A percentile compares a stretch with the other conserved stretches of the same genome.
Evolutionary conservation across 2,329 filamentous ascomycete species (phyloP).

Genomic region (Aspergillus intermedius): DNA sequence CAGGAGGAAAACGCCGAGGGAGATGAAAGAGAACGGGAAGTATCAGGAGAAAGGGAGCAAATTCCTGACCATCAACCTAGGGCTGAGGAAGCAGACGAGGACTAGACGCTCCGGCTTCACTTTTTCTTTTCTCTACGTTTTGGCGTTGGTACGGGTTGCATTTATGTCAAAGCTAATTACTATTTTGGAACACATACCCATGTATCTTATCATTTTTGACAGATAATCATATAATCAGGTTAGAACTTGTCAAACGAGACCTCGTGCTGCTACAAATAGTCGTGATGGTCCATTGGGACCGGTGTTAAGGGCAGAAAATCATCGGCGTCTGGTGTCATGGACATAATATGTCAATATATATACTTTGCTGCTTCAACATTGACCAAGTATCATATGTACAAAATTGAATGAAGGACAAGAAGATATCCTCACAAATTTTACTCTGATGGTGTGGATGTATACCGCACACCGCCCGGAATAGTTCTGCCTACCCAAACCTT

Average conservation of each 20-base stretch:
- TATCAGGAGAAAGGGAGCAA: slow-evolving; percentile 5
- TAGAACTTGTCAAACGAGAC: too few relatives aligned
- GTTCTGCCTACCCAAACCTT: not conserved
- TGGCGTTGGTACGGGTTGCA: not conserved
- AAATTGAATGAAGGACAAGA: too few relatives aligned
- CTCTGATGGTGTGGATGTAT: not conserved
- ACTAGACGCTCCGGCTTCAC: slow-evolving; percentile 4
- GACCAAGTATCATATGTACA: not conserved
- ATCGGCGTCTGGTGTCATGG: not conserved
- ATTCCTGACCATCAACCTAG: slow-evolving; percentile 4
- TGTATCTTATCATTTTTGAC: too few relatives aligned
- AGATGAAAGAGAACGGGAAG: not conserved
- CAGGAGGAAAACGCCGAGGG: slow-evolving; percentile 10
- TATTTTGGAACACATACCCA: not conserved
- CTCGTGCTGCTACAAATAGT: not conserved
- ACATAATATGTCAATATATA: not conserved
- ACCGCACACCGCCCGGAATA: not conserved
- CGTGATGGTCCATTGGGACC: not conserved
- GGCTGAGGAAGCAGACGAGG: slow-evolving; percentile 13
- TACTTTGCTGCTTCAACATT: not conserved
- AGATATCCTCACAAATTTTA: too few relatives aligned
- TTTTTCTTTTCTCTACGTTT: not conserved
- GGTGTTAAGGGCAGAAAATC: not conserved
- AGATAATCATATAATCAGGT: too few relatives aligned
- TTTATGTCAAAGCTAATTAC: not conserved